Evolutionary conservation across 1,284 basidiomycete genomes (phyloP).

Genomic region (Tetrapyrgos nigripes): DNA sequence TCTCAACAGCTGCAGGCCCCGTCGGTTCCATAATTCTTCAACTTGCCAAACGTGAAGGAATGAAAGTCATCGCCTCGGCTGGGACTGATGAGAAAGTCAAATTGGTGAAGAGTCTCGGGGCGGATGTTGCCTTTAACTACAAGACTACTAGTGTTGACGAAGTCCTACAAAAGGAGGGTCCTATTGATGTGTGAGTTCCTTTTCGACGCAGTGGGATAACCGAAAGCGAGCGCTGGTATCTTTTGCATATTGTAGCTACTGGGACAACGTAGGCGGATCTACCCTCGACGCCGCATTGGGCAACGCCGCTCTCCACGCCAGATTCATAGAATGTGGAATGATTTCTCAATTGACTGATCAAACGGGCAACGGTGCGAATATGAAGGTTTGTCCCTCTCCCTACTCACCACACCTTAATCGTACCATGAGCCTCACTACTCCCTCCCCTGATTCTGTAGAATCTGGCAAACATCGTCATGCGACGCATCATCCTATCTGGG

Average conservation of each 20-base stretch:
- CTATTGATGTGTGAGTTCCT: slow-evolving; percentile 46
- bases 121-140: slow-evolving; percentile 71
- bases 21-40: slow-evolving; percentile 41
- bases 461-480: slow-evolving; percentile 44
- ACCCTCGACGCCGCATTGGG: slow-evolving; percentile 30
- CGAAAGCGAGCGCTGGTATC: background rate
- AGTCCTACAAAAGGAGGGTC: slow-evolving; percentile 55
- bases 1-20: slow-evolving; percentile 50
- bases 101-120: slow-evolving; percentile 59
- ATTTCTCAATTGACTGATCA: background rate
- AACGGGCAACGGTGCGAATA: background rate
- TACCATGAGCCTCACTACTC: background rate
- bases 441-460: slow-evolving; percentile 12
- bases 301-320: slow-evolving; percentile 13
- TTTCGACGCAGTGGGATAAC: background rate
- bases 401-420: background rate
- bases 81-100: slow-evolving; percentile 65
- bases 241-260: slow-evolving; percentile 18
- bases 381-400: background rate
- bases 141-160: slow-evolving; percentile 52
- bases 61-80: slow-evolving; percentile 69
- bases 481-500: slow-evolving; percentile 54
- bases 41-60: slow-evolving; percentile 56
- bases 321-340: slow-evolving; percentile 19
- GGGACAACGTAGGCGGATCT: slow-evolving; percentile 35